A percentile compares a stretch with the other conserved stretches of the same genome.
Evolutionary conservation across 1,139 yeast species (phyloP).

Genomic region (Candida tetrigidarum): DNA sequence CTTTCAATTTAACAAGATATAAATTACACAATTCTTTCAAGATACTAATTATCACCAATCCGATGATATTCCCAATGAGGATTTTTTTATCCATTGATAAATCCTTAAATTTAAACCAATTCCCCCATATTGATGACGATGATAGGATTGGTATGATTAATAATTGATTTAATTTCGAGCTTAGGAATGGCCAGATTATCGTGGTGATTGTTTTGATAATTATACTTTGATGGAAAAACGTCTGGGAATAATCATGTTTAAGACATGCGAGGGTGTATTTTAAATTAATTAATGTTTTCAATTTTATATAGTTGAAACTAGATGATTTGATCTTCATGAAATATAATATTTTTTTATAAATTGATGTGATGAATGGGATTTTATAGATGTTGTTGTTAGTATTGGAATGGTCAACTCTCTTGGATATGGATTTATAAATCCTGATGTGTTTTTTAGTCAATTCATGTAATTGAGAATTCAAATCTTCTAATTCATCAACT

Average conservation of each 20-base stretch:
- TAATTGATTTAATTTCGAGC: constrained; percentile 22
- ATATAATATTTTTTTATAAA: constrained; percentile 17
- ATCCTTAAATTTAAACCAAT: constrained; percentile 2
- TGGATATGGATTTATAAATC: constrained; percentile 1
- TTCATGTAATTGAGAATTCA: constrained; percentile 17
- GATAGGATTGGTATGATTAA: neutral
- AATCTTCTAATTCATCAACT: constrained; percentile 31
- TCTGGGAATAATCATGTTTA: constrained; percentile 37
- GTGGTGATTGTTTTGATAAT: constrained; percentile 38
- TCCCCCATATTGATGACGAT: neutral
- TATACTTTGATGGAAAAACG: constrained; percentile 28
- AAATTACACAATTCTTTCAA: constrained; percentile 38
- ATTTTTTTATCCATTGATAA: constrained; percentile 29
- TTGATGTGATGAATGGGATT: constrained; percentile 3
- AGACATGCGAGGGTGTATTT: constrained; percentile 38
- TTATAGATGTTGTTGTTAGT: neutral
- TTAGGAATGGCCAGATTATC: constrained; percentile 43
- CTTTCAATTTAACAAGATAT: constrained; percentile 32
- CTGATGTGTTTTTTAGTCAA: constrained; percentile 1
- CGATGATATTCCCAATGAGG: constrained; percentile 38
- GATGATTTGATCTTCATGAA: constrained; percentile 14
- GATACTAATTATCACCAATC: constrained; percentile 37
- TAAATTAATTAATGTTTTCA: constrained; percentile 19
- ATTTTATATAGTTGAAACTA: constrained; percentile 17
- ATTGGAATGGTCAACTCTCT: constrained; percentile 4